Evolutionary conservation across 2,329 filamentous ascomycete species (phyloP).

Genomic region (Fusarium graminum): DNA sequence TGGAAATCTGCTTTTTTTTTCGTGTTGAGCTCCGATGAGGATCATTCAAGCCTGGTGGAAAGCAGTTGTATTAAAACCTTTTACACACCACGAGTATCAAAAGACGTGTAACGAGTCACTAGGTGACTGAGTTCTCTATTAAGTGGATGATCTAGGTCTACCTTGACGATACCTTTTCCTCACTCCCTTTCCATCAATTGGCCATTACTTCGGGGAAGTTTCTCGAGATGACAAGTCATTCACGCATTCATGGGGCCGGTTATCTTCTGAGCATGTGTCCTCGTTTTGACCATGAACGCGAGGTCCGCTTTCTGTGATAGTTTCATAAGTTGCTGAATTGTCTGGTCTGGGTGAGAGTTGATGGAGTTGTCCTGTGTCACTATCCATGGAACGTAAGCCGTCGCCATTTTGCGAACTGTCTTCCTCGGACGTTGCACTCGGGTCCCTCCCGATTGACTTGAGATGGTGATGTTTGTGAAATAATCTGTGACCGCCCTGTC

Average conservation of each 20-base stretch:
- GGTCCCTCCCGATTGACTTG: slow-evolving; percentile 26
- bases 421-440: background rate
- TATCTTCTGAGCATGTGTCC: slow-evolving; percentile 52
- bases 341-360: slow-evolving; percentile 30
- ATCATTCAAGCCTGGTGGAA: background rate
- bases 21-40: background rate
- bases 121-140: slow-evolving; percentile 6
- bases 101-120: background rate
- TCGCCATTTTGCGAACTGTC: slow-evolving; percentile 5
- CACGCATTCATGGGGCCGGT: slow-evolving; percentile 50
- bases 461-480: slow-evolving; percentile 44
- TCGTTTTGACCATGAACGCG: slow-evolving; percentile 21
- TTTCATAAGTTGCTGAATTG: slow-evolving; percentile 43
- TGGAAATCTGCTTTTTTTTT: background rate
- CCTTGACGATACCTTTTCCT: background rate
- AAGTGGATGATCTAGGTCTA: slow-evolving; percentile 15
- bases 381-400: slow-evolving; percentile 40
- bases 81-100: background rate
- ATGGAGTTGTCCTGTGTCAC: slow-evolving; percentile 29
- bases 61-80: background rate
- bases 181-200: background rate
- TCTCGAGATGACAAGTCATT: slow-evolving; percentile 42
- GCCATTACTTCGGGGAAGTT: slow-evolving; percentile 20
- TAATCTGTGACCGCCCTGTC: slow-evolving; percentile 46
- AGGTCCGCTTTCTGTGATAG: slow-evolving; percentile 43